Evolutionary conservation across 1,284 basidiomycete species (phyloP).

Genomic region (Puccinia novopanici): DNA sequence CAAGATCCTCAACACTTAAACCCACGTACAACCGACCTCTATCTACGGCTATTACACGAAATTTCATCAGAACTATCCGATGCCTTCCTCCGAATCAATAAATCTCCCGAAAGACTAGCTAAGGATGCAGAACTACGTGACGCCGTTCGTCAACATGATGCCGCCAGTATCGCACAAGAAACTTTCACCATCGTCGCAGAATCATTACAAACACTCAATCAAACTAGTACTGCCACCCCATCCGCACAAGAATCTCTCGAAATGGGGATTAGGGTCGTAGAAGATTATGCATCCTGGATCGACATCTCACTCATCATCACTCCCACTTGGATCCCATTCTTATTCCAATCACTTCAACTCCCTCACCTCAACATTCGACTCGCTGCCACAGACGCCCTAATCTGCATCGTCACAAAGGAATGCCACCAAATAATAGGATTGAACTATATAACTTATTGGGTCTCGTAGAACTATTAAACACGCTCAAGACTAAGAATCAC

Average conservation of each 20-base stretch:
- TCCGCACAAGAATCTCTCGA: constrained; percentile 73
- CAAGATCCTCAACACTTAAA: constrained; percentile 72
- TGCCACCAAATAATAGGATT: constrained; percentile 88
- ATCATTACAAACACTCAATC: constrained; percentile 60
- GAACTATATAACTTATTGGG: constrained; percentile 87
- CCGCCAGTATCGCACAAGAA: constrained; percentile 79
- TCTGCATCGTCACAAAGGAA: constrained; percentile 82
- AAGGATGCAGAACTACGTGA: constrained; percentile 83
- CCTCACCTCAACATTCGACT: constrained; percentile 70
- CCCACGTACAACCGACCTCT: constrained; percentile 76
- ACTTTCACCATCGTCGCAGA: constrained; percentile 81
- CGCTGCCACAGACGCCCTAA: constrained; percentile 76
- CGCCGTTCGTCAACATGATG: constrained; percentile 80
- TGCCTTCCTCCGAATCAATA: constrained; percentile 76
- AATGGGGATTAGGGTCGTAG: constrained; percentile 84
- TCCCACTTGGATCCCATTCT: constrained; percentile 78
- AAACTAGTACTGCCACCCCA: constrained; percentile 31
- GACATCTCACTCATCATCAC: constrained; percentile 96
- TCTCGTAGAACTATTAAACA: constrained; percentile 77
- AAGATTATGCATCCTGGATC: constrained; percentile 95
- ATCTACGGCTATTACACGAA: constrained; percentile 84
- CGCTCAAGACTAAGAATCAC: constrained; percentile 69
- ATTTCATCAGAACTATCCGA: constrained; percentile 90
- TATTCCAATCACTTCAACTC: constrained; percentile 78
- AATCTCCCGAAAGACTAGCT: constrained; percentile 67